phyloP scores from a whole-genome alignment of 108 stramenopile species.

The Stephanodiscus minutulus region DNA sequence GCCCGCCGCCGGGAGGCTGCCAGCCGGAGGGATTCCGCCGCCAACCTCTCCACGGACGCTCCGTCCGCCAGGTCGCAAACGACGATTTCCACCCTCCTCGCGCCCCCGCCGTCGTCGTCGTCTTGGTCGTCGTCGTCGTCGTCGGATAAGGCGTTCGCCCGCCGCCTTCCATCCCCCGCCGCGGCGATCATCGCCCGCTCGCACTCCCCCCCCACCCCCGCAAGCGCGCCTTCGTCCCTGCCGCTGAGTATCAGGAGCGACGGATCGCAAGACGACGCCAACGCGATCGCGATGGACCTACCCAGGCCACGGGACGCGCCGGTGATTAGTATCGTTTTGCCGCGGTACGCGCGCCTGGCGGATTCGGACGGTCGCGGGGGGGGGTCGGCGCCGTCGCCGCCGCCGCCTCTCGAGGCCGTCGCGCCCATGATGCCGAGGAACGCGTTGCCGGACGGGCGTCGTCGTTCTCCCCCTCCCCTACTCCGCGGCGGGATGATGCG shows the following conservation, averaged over 20 bases:
- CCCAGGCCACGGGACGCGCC: constrained; percentile 83
- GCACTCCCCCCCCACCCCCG: constrained; percentile 62
- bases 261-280: constrained; percentile 57
- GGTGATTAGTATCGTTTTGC: constrained; percentile 60
- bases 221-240: constrained; percentile 53
- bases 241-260: constrained; percentile 60
- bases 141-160: background rate
- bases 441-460: too few relatives aligned
- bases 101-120: background rate
- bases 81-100: constrained; percentile 38
- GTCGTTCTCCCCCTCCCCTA: too few relatives aligned
- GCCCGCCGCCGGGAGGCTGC: constrained; percentile 21
- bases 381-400: too few relatives aligned
- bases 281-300: constrained; percentile 51
- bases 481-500: too few relatives aligned
- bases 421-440: too few relatives aligned
- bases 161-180: too few relatives aligned
- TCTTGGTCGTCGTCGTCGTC: constrained; percentile 1
- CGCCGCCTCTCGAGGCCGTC: too few relatives aligned
- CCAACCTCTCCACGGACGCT: constrained; percentile 52
- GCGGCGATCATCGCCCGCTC: constrained; percentile 6
- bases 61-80: constrained; percentile 61
- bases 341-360: background rate
- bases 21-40: constrained; percentile 13
- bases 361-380: too few relatives aligned